Conservation (phyloP, 1,284 basidiomycete genomes). For the Tremellales sp. region DNA sequence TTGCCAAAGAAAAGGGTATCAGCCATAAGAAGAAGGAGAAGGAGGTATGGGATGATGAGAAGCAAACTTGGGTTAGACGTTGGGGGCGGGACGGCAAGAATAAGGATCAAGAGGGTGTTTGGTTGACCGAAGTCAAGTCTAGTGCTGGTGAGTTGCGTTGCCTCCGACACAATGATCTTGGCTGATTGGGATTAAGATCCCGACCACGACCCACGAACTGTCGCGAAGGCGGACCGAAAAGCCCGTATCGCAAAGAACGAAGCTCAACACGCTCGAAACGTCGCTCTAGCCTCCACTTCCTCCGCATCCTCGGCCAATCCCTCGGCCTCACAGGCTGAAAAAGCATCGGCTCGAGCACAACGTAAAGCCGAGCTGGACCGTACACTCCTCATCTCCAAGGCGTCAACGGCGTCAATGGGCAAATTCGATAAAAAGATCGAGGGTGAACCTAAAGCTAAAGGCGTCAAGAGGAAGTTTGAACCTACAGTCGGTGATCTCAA, state of each 20-base stretch:
- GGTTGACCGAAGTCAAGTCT: constrained; percentile 84
- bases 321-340: constrained; percentile 16
- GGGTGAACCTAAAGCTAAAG: constrained; percentile 82
- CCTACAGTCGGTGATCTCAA: constrained; percentile 20
- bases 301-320: constrained; percentile 3
- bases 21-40: constrained; percentile 73
- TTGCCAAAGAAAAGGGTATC: constrained; percentile 93
- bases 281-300: constrained; percentile 55
- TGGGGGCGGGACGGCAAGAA: constrained; percentile 94
- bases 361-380: constrained; percentile 73
- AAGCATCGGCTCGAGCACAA: constrained; percentile 49
- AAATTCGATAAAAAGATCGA: constrained; percentile 81
- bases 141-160: constrained; percentile 64
- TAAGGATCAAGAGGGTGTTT: constrained; percentile 80
- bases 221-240: constrained; percentile 71
- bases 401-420: constrained; percentile 89
- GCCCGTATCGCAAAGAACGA: constrained; percentile 79
- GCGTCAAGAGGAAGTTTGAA: constrained; percentile 85
- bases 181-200: constrained; percentile 14
- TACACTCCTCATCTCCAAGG: constrained; percentile 71
- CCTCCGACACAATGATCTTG: neutral
- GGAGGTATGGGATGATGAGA: constrained; percentile 90
- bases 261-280: constrained; percentile 71
- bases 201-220: constrained; percentile 67
- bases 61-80: constrained; percentile 84